Percentiles rank a stretch among this genome's conserved stretches.
These are phyloP conservation scores for Farysia itapuensis DNA, from an alignment of 1,284 basidiomycete genomes.

Conservation along the genomic window DNA sequence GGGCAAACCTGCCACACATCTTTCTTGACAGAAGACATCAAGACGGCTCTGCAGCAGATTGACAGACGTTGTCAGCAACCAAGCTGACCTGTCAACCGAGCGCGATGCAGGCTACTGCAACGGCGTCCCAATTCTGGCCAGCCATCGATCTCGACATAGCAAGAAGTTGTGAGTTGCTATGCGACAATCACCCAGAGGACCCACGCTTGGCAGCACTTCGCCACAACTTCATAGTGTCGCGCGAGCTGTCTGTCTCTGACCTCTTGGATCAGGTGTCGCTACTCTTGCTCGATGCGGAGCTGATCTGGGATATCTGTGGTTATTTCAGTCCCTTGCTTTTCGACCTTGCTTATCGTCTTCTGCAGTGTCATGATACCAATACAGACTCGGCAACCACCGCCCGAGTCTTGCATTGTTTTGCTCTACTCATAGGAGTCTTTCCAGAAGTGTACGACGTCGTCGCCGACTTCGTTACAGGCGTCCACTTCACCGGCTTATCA, in stretches of 20 bases:
- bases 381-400: slow-evolving; percentile 2
- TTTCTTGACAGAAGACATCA: no score
- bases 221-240: neutral
- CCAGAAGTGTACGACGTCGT: slow-evolving; percentile 41
- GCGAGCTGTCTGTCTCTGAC: neutral
- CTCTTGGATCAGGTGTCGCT: slow-evolving; percentile 44
- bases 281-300: slow-evolving; percentile 45
- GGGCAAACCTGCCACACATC: no score
- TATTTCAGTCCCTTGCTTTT: slow-evolving; percentile 52
- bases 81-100: no score
- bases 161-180: slow-evolving; percentile 8
- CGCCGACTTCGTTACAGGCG: slow-evolving; percentile 16
- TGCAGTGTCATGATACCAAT: slow-evolving; percentile 16
- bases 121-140: no score
- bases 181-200: neutral
- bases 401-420: slow-evolving; percentile 15
- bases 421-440: slow-evolving; percentile 40
- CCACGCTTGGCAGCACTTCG: neutral
- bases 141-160: slow-evolving; percentile 12
- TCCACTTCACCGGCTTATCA: slow-evolving; percentile 19
- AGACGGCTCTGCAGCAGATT: no score
- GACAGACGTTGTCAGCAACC: no score
- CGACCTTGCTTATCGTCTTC: slow-evolving; percentile 49
- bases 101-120: no score
- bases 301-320: slow-evolving; percentile 45